A percentile compares a stretch with the other conserved stretches of the same genome.
Conservation (phyloP, 805 yeast species). For the Pichia scutulata region DNA sequence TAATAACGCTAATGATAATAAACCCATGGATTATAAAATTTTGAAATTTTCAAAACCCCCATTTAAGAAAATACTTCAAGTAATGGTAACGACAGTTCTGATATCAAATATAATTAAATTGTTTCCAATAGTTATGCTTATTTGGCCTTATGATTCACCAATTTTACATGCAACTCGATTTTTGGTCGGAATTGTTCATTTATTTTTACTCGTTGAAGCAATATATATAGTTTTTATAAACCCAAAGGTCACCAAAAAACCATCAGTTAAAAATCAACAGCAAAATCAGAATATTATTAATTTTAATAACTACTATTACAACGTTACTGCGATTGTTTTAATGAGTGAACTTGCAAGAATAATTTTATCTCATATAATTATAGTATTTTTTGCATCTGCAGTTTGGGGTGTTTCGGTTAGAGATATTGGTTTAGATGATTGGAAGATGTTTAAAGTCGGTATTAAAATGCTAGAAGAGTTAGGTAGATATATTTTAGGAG, state of each 20-base stretch:
- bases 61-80: slow-evolving; percentile 3
- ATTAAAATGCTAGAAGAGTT: slow-evolving; percentile 18
- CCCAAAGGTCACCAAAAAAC: slow-evolving; percentile 4
- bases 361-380: slow-evolving; percentile 17
- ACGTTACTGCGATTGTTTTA: slow-evolving; percentile 21
- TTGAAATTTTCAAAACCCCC: background rate
- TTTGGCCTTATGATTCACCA: slow-evolving; percentile 93
- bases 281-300: background rate
- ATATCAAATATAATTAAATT: slow-evolving; percentile 74
- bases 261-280: background rate
- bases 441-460: slow-evolving; percentile 19
- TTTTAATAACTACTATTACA: slow-evolving; percentile 23
- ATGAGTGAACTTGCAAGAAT: slow-evolving; percentile 19
- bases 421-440: slow-evolving; percentile 20
- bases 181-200: slow-evolving; percentile 26
- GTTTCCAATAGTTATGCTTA: slow-evolving; percentile 86
- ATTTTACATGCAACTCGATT: slow-evolving; percentile 35
- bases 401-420: slow-evolving; percentile 15
- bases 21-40: background rate
- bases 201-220: slow-evolving; percentile 27
- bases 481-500: slow-evolving; percentile 7
- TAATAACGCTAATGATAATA: background rate
- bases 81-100: slow-evolving; percentile 57
- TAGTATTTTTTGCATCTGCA: slow-evolving; percentile 16
- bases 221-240: slow-evolving; percentile 25